Evolutionary conservation across 768 basidiomycete genomes (phyloP).

Genomic region (Phanerochaete sordida): DNA sequence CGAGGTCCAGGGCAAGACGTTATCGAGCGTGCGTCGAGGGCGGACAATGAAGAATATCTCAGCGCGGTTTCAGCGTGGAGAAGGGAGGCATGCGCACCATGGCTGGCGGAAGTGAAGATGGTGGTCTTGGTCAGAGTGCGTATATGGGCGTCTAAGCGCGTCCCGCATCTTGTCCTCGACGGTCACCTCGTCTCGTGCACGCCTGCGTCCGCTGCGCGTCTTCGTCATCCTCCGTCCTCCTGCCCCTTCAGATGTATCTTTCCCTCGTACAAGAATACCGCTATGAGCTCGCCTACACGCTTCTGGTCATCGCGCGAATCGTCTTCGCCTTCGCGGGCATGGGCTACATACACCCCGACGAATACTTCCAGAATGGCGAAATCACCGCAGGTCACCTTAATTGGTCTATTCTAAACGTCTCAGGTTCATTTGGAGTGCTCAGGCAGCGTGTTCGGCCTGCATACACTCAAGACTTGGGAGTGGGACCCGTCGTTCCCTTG

Average conservation of each 20-base stretch:
- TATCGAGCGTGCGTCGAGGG: no score
- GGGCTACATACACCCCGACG: conserved; percentile 40
- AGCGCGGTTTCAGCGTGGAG: not conserved
- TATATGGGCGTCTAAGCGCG: not conserved
- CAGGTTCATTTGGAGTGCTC: not conserved
- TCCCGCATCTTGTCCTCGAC: not conserved
- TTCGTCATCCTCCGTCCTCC: not conserved
- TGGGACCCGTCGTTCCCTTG: conserved; percentile 33
- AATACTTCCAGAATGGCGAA: conserved; percentile 40
- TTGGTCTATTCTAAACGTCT: not conserved
- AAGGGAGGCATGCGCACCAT: not conserved
- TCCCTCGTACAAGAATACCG: not conserved
- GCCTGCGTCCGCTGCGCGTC: not conserved
- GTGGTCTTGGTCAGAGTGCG: conserved; percentile 1
- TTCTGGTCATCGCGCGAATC: conserved; percentile 14
- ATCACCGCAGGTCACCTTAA: conserved; percentile 29
- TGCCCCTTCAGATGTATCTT: not conserved
- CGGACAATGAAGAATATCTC: not conserved
- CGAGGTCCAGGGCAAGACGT: not conserved
- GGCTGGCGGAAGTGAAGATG: not conserved
- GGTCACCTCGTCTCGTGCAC: not conserved
- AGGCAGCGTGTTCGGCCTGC: conserved; percentile 28
- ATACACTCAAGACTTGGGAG: conserved; percentile 33
- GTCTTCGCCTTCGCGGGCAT: conserved; percentile 31
- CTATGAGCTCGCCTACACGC: conserved; percentile 7